Percentiles rank a stretch among this genome's conserved stretches.
These are phyloP conservation scores for Lasiodiplodia sp. DNA, from an alignment of 2,329 filamentous ascomycete genomes.

Conservation along the genomic window DNA sequence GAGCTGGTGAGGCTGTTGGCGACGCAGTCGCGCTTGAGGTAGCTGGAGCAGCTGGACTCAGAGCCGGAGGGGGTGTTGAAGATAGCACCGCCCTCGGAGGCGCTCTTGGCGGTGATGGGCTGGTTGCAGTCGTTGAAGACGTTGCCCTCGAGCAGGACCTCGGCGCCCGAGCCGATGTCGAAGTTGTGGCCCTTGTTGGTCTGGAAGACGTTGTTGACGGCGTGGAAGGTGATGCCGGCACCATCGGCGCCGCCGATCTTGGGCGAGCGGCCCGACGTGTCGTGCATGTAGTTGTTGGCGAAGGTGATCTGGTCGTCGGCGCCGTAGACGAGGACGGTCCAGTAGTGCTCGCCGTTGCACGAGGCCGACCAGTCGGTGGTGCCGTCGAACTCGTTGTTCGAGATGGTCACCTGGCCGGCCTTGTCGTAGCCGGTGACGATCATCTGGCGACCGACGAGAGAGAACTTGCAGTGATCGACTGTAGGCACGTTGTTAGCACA, in stretches of 20 bases:
- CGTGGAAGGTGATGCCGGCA: slow-evolving; percentile 36
- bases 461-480: slow-evolving; percentile 37
- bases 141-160: slow-evolving; percentile 53
- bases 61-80: slow-evolving; percentile 37
- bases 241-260: slow-evolving; percentile 49
- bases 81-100: slow-evolving; percentile 39
- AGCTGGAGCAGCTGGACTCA: slow-evolving; percentile 13
- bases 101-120: slow-evolving; percentile 45
- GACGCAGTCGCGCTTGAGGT: slow-evolving; percentile 25
- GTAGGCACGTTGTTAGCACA: background rate
- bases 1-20: slow-evolving; percentile 29
- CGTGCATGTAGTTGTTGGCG: slow-evolving; percentile 55
- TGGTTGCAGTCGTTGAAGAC: slow-evolving; percentile 53
- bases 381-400: slow-evolving; percentile 57
- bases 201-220: slow-evolving; percentile 42
- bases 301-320: slow-evolving; percentile 52
- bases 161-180: slow-evolving; percentile 43
- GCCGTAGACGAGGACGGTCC: slow-evolving; percentile 46
- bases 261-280: slow-evolving; percentile 54
- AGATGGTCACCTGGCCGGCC: slow-evolving; percentile 49
- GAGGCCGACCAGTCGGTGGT: slow-evolving; percentile 51
- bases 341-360: slow-evolving; percentile 44
- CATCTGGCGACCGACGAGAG: slow-evolving; percentile 55
- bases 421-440: slow-evolving; percentile 40
- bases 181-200: slow-evolving; percentile 47